Conservation (phyloP, 805 yeast genomes). For the Candida sakaeoensis region DNA sequence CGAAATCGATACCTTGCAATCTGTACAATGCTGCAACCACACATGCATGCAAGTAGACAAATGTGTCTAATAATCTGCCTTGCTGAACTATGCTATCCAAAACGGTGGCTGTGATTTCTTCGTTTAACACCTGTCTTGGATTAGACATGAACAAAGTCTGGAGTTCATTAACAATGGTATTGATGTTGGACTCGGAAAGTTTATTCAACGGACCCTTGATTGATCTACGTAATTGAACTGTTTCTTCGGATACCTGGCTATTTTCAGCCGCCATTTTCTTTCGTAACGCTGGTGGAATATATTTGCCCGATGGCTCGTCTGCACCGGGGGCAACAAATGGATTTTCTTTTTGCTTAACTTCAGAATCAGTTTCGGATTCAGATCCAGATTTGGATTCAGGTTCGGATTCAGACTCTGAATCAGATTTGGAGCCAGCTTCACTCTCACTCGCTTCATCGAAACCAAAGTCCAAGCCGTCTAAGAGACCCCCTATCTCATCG, state of each 20-base stretch:
- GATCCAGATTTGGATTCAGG: constrained; percentile 15
- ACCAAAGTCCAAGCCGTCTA: constrained; percentile 7
- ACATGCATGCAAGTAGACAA: constrained; percentile 76
- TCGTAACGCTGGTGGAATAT: constrained; percentile 87
- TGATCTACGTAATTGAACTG: constrained; percentile 49
- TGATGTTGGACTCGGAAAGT: constrained; percentile 82
- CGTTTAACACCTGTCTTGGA: constrained; percentile 79
- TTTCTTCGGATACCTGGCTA: constrained; percentile 34
- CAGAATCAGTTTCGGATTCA: constrained; percentile 15
- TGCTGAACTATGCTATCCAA: constrained; percentile 61
- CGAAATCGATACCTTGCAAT: constrained; percentile 81
- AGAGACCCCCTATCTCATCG: constrained; percentile 5
- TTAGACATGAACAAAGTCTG: constrained; percentile 58
- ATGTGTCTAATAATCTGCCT: constrained; percentile 70
- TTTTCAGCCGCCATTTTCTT: constrained; percentile 44
- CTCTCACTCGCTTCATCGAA: constrained; percentile 17
- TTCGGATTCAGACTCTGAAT: constrained; percentile 18
- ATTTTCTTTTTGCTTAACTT: constrained; percentile 49
- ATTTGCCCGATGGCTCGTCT: constrained; percentile 33
- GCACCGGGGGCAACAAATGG: constrained; percentile 66
- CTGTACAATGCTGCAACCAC: constrained; percentile 71
- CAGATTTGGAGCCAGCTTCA: constrained; percentile 19
- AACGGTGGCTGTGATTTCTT: constrained; percentile 58
- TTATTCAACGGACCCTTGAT: constrained; percentile 84
- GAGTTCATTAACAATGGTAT: constrained; percentile 65